These are phyloP conservation scores for Solanum arcanum DNA, from an alignment of 257 asterid genomes.

Conservation along the genomic window DNA sequence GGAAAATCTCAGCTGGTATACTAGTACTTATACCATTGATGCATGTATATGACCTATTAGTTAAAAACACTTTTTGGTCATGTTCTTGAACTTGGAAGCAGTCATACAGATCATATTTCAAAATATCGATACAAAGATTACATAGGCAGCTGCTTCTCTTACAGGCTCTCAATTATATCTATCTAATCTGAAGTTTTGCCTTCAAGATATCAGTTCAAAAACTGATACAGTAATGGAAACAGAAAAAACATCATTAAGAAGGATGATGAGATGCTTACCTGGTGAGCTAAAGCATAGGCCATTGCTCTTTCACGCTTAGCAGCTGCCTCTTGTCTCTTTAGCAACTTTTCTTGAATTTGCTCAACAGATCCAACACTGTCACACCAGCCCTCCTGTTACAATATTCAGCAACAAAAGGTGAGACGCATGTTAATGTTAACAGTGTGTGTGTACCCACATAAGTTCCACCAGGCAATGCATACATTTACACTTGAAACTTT, in stretches of 20 bases:
- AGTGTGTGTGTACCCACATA: not conserved
- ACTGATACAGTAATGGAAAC: not conserved
- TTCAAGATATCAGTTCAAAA: not conserved
- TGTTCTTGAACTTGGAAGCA: not conserved
- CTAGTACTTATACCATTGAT: not conserved
- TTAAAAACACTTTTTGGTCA: not conserved
- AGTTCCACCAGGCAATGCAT: not conserved
- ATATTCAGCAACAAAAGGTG: not conserved
- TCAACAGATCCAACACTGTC: slow-evolving; percentile 91
- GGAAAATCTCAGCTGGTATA: not conserved
- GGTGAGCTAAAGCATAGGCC: slow-evolving; percentile 99
- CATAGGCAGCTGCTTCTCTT: not conserved
- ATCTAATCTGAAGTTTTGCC: not conserved
- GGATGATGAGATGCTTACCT: slow-evolving; percentile 32
- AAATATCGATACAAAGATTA: not conserved
- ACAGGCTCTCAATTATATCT: not conserved
- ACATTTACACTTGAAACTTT: not conserved
- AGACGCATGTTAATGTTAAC: not conserved
- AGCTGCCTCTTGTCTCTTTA: slow-evolving; percentile 96
- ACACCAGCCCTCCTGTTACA: slow-evolving; percentile 89
- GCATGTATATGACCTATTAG: not conserved
- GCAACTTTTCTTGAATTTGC: slow-evolving; percentile 83
- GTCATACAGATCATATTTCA: not conserved
- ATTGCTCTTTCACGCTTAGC: slow-evolving; percentile 99
- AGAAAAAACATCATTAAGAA: not conserved